These are phyloP conservation scores for Aspergillus mulundensis DNA, from an alignment of 495 filamentous ascomycete genomes.

Conservation along the genomic window DNA sequence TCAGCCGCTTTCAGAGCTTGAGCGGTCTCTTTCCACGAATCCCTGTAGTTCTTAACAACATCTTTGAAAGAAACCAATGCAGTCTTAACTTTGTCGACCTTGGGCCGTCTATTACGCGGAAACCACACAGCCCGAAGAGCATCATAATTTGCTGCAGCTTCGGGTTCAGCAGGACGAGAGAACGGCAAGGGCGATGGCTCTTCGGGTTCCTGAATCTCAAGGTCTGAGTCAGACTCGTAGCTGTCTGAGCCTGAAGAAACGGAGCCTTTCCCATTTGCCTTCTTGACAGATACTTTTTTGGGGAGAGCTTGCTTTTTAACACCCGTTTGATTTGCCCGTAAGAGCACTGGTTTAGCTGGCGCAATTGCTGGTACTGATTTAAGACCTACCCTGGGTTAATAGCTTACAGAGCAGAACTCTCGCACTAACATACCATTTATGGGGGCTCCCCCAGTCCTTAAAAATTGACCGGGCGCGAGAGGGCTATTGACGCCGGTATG, in stretches of 20 bases:
- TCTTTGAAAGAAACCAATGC: slow-evolving; percentile 57
- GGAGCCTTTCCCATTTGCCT: slow-evolving; percentile 31
- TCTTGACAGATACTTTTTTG: slow-evolving; percentile 28
- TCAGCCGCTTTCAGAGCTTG: slow-evolving; percentile 56
- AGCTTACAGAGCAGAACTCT: not conserved
- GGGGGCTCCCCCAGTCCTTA: not conserved
- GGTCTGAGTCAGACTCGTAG: slow-evolving; percentile 46
- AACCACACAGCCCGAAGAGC: slow-evolving; percentile 62
- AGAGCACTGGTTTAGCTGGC: not conserved
- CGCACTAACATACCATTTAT: slow-evolving; percentile 15
- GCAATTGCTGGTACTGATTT: slow-evolving; percentile 5
- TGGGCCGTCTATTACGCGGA: slow-evolving; percentile 44
- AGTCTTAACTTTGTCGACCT: slow-evolving; percentile 45
- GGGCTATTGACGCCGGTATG: slow-evolving; percentile 7
- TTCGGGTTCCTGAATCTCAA: slow-evolving; percentile 41
- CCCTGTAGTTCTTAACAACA: slow-evolving; percentile 57
- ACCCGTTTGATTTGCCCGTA: slow-evolving; percentile 11
- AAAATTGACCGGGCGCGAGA: slow-evolving; percentile 1
- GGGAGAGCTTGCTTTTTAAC: slow-evolving; percentile 18
- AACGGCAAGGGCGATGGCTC: slow-evolving; percentile 53
- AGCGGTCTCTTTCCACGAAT: slow-evolving; percentile 57
- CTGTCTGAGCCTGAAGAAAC: slow-evolving; percentile 41
- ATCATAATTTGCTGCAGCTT: slow-evolving; percentile 58
- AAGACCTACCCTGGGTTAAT: slow-evolving; percentile 10
- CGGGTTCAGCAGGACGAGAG: slow-evolving; percentile 46